Evolutionary conservation across 768 basidiomycete species (phyloP).

Genomic region (Kwoniella shandongensis): DNA sequence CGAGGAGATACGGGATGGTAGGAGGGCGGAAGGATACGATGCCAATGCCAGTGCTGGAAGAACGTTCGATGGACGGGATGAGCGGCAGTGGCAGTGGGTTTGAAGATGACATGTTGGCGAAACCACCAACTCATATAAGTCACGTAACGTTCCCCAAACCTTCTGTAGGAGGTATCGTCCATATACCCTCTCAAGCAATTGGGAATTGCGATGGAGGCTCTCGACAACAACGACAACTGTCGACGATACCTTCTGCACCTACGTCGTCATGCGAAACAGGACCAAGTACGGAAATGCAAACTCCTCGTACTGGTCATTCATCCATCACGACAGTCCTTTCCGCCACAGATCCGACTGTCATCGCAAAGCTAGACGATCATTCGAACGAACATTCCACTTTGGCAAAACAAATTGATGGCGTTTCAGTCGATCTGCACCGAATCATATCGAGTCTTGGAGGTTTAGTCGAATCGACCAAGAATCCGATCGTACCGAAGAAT

Average conservation of each 20-base stretch:
- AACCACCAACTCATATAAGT: conserved; percentile 37
- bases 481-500: background rate
- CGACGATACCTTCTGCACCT: conserved; percentile 18
- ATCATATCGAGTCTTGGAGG: conserved; percentile 26
- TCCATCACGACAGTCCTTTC: conserved; percentile 17
- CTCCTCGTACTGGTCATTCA: conserved; percentile 22
- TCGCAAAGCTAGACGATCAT: conserved; percentile 36
- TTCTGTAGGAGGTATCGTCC: conserved; percentile 30
- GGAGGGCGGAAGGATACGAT: background rate
- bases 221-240: conserved; percentile 1
- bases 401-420: conserved; percentile 31
- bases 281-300: conserved; percentile 15
- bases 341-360: conserved; percentile 24
- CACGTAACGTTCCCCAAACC: conserved; percentile 48
- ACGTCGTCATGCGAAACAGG: conserved; percentile 19
- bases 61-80: conserved; percentile 7
- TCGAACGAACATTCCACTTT: conserved; percentile 30
- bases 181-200: too few species aligned
- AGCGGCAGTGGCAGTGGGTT: too few species aligned
- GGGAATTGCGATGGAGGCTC: too few species aligned
- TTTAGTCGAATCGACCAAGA: conserved; percentile 3
- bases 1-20: conserved; percentile 21
- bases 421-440: conserved; percentile 26
- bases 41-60: conserved; percentile 23
- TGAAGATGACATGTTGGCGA: conserved; percentile 4